phyloP scores from a whole-genome alignment of 805 yeast genomes.

The Saccharomycopsis sp. region DNA sequence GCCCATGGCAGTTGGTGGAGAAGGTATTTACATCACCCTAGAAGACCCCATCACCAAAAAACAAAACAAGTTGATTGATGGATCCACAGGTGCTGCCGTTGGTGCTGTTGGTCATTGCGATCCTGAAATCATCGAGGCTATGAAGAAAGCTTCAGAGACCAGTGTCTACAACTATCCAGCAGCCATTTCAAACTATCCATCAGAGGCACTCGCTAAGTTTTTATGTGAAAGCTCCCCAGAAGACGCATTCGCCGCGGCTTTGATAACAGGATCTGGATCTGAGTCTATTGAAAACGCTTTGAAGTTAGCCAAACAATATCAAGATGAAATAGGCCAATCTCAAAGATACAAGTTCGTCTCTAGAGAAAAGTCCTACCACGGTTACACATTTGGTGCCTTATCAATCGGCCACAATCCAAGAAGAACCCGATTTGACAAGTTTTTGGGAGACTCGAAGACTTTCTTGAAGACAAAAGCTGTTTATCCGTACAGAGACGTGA shows the following conservation, averaged over 20 bases:
- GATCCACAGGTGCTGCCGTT: constrained; percentile 46
- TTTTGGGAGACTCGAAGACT: constrained; percentile 10
- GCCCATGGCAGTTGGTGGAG: constrained; percentile 33
- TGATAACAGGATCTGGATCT: constrained; percentile 53
- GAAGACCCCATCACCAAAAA: constrained; percentile 34
- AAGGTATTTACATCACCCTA: constrained; percentile 33
- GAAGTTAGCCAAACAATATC: constrained; percentile 47
- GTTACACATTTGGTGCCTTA: constrained; percentile 41
- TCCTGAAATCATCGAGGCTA: constrained; percentile 34
- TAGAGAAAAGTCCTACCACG: constrained; percentile 43
- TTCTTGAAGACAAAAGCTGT: constrained; percentile 17
- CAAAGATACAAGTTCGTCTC: constrained; percentile 38
- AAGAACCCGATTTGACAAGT: constrained; percentile 30
- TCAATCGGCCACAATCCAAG: constrained; percentile 37
- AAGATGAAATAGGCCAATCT: constrained; percentile 36
- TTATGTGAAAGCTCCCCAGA: constrained; percentile 38
- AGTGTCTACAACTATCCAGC: constrained; percentile 34
- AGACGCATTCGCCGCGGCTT: constrained; percentile 38
- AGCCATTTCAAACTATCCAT: constrained; percentile 29
- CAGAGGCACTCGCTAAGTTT: constrained; percentile 37
- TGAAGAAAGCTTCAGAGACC: constrained; percentile 33
- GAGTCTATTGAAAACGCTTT: constrained; percentile 62
- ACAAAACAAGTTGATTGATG: constrained; percentile 33
- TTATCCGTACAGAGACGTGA: constrained; percentile 28
- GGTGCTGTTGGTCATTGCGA: constrained; percentile 43